phyloP scores from a whole-genome alignment of 2,329 filamentous ascomycete species.

The Diplodia intermedia region DNA sequence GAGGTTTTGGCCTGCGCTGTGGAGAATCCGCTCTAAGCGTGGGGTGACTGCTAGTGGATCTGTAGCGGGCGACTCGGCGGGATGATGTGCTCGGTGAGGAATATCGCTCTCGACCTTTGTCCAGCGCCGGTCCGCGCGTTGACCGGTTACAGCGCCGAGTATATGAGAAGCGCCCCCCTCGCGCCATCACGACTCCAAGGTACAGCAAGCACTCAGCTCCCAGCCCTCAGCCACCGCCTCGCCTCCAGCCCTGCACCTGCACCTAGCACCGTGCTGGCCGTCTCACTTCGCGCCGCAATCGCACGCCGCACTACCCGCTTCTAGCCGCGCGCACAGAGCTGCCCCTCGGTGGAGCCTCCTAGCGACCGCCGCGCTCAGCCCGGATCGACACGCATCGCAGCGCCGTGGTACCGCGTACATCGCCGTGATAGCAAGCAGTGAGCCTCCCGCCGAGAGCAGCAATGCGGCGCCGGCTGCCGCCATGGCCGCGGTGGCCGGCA shows the following conservation, averaged over 20 bases:
- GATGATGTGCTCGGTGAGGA: constrained; percentile 29
- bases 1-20: constrained; percentile 5
- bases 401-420: neutral
- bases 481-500: neutral
- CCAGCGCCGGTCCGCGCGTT: constrained; percentile 5
- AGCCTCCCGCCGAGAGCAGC: neutral
- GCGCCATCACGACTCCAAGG: neutral
- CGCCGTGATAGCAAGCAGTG: neutral
- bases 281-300: neutral
- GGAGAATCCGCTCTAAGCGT: constrained; percentile 22
- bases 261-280: constrained; percentile 12
- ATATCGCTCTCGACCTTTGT: constrained; percentile 31
- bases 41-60: constrained; percentile 28
- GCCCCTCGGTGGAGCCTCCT: constrained; percentile 19
- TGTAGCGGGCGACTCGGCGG: constrained; percentile 27
- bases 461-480: neutral
- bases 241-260: neutral
- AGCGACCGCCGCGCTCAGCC: neutral
- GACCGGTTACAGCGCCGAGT: constrained; percentile 6
- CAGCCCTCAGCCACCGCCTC: constrained; percentile 20
- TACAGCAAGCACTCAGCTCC: neutral
- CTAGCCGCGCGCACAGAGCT: constrained; percentile 28
- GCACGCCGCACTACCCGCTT: constrained; percentile 7
- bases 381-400: constrained; percentile 22
- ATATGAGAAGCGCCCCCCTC: constrained; percentile 12